Evolutionary conservation across 768 basidiomycete species (phyloP).

Genomic region (Suillus lakei): DNA sequence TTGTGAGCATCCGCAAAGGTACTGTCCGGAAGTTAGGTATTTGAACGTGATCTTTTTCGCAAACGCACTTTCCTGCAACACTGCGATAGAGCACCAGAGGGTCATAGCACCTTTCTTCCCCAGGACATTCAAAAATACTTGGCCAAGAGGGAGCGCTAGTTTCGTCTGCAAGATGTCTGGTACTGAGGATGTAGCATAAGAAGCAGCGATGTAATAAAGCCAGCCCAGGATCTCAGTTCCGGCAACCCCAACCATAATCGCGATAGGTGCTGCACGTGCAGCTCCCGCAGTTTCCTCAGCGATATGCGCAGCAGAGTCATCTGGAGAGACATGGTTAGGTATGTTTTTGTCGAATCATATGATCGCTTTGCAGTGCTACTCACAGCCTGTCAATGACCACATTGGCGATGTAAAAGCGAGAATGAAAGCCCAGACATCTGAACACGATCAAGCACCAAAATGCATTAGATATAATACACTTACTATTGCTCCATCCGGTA

Average conservation of each 20-base stretch:
- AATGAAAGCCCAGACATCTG: slow-evolving; percentile 31
- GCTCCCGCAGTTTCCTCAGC: slow-evolving; percentile 50
- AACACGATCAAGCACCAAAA: not conserved
- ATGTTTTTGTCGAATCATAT: not conserved
- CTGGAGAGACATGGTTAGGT: slow-evolving; percentile 24
- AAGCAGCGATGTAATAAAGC: slow-evolving; percentile 46
- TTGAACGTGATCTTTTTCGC: not conserved
- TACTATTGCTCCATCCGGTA: slow-evolving; percentile 26
- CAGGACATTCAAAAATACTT: slow-evolving; percentile 43
- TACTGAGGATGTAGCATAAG: slow-evolving; percentile 47
- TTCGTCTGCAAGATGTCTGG: slow-evolving; percentile 34
- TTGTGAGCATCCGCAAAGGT: slow-evolving; percentile 50
- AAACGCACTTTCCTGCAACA: slow-evolving; percentile 43
- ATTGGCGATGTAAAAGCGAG: slow-evolving; percentile 31
- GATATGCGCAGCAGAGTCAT: slow-evolving; percentile 53
- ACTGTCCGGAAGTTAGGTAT: slow-evolving; percentile 28
- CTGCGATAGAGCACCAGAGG: slow-evolving; percentile 48
- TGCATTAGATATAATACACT: not conserved
- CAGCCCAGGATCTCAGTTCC: slow-evolving; percentile 47
- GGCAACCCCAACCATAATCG: slow-evolving; percentile 47
- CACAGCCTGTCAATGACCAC: slow-evolving; percentile 30
- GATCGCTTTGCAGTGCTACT: not conserved
- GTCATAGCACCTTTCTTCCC: slow-evolving; percentile 47
- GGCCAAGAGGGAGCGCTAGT: slow-evolving; percentile 46
- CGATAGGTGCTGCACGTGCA: slow-evolving; percentile 48